A percentile compares a stretch with the other conserved stretches of the same genome.
phyloP scores from a whole-genome alignment of 2,329 filamentous ascomycete species.

The Microdochium bolleyi region DNA sequence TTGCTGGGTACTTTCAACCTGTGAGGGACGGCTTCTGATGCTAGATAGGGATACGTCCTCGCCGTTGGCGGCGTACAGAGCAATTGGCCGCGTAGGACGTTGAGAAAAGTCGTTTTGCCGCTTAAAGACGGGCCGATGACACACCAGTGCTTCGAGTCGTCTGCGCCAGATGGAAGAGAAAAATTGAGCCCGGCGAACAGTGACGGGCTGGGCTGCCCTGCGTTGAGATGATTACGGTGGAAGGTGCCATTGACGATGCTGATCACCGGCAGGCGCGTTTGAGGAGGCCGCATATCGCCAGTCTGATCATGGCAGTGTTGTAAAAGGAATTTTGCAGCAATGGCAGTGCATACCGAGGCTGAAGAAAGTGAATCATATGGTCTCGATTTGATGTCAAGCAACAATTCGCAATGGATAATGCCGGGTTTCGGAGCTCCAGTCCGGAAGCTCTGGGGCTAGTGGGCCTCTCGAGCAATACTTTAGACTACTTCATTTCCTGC shows the following conservation, averaged over 20 bases:
- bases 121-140: conserved; percentile 72
- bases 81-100: conserved; percentile 68
- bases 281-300: conserved; percentile 26
- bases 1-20: conserved; percentile 50
- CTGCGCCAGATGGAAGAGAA: conserved; percentile 51
- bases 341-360: not conserved
- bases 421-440: not conserved
- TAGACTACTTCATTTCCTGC: too few relatives aligned
- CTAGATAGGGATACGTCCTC: conserved; percentile 71
- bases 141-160: conserved; percentile 63
- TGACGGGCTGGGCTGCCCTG: conserved; percentile 53
- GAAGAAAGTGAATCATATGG: too few relatives aligned
- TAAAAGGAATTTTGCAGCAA: not conserved
- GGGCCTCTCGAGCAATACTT: too few relatives aligned
- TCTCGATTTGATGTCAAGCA: too few relatives aligned
- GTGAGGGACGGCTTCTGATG: conserved; percentile 48
- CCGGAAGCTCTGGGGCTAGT: too few relatives aligned
- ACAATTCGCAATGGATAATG: not conserved
- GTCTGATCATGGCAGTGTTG: conserved; percentile 10
- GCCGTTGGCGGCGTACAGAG: conserved; percentile 69
- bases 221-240: conserved; percentile 64
- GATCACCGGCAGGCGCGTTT: conserved; percentile 50
- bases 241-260: conserved; percentile 74
- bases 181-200: conserved; percentile 69
- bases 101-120: conserved; percentile 75